phyloP scores from a whole-genome alignment of 2,329 filamentous ascomycete genomes.

The Eutypella sp. region DNA sequence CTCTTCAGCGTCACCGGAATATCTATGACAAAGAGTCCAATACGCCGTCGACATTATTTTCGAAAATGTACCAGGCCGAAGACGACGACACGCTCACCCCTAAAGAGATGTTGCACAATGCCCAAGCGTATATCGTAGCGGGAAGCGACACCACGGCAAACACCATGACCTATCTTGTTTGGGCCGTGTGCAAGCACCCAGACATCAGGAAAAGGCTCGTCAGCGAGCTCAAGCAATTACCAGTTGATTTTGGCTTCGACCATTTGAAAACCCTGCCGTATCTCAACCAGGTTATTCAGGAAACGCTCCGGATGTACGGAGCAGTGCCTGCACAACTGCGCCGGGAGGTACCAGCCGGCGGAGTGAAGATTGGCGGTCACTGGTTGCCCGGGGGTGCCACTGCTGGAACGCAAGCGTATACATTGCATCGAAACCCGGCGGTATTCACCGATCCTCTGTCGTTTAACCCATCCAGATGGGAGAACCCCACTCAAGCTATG shows the following conservation, averaged over 20 bases:
- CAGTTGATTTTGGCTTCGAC: conserved; percentile 21
- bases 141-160: conserved; percentile 48
- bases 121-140: conserved; percentile 39
- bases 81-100: conserved; percentile 20
- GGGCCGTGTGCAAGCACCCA: conserved; percentile 29
- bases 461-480: conserved; percentile 19
- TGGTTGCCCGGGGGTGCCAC: conserved; percentile 29
- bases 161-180: conserved; percentile 43
- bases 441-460: conserved; percentile 32
- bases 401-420: conserved; percentile 33
- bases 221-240: conserved; percentile 13
- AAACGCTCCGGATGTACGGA: conserved; percentile 28
- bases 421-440: conserved; percentile 31
- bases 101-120: conserved; percentile 11
- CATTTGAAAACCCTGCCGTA: conserved; percentile 28
- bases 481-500: conserved; percentile 19
- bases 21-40: conserved; percentile 15
- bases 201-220: conserved; percentile 21
- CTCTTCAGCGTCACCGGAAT: conserved; percentile 12
- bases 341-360: conserved; percentile 26
- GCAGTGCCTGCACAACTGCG: conserved; percentile 28
- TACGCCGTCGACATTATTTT: conserved; percentile 29
- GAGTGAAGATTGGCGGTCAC: conserved; percentile 27
- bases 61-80: conserved; percentile 30
- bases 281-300: conserved; percentile 26